Base-by-base conservation (phyloP, 257 asterid genomes). In the Lycium ferocissimum region DNA sequence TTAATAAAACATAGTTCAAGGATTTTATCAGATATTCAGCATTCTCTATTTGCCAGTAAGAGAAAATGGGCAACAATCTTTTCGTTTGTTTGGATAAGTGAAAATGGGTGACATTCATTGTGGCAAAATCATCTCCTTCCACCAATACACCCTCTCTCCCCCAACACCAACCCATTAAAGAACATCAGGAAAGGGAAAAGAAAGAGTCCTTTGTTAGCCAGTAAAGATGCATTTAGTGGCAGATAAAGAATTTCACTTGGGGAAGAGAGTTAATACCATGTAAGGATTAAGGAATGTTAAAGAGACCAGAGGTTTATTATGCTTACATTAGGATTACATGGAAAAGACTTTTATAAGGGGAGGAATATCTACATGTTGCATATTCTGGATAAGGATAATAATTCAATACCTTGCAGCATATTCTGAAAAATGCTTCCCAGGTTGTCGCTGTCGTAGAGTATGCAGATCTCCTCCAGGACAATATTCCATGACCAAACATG, bases 401-500 rank as follows among this genome's bases (percentile, higher is more conserved):
- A 83, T 47, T 79, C 62, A 87, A 80, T 88, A 91, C 93, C 93
- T 80, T 12, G 93, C 89, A 85, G 93, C 93, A 87, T 91, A 89
- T 83, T 91, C 93, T 2, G 93, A 89, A 82, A 91, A 91, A 87
- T 89, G 91, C 81, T 91, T 91, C 84, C 93, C 92, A 6, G 93
- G 90, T 83, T 91, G 92, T 63, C 91, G 76, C 84, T 91, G 91
- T 80, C 93, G 86, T 79, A 91, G 80, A 47, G 92, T 85, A 84
- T 91, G 93, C 80, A 91, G 86, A 87, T 91, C 93, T 22, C 93
- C 93, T 47, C 93, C 93, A 26, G 93, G 93, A 85, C 93, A 91
- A 84, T 88, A 91, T 79, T 91, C 93, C 93, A 89, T 91, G 7
- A 91, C 93, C 88, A 91, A 88, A 81, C 93, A 91, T 12, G 90